Evolutionary conservation across 2,329 filamentous ascomycete species (phyloP), one percentile per base, ranked within the genome.

Genomic region (Nemania abortiva): DNA sequence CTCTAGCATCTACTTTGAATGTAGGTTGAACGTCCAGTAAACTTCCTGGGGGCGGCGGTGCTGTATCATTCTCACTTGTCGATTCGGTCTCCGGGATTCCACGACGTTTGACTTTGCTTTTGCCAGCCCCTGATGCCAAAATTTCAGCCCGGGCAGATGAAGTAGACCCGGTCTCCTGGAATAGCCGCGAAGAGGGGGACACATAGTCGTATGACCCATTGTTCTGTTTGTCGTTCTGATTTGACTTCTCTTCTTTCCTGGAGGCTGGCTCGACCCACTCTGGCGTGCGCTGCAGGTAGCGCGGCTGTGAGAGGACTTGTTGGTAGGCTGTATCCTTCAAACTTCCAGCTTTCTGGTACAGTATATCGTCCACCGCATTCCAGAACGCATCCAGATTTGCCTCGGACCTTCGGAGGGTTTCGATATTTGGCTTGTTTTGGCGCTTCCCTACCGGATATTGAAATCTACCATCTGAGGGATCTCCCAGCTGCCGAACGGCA

Each of bases 231-330:
- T 55, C 20, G 1, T 22, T 49, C 45, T 54, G 42, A 10, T 42
- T 73, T 10, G 67, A 72, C 63, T 77, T 77, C 6, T 74, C 69
- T 13, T 68, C 69, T 45, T 72, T 76, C 59, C 75, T 78, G 11
- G 71, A 50, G 7, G 73, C 49, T 0, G 80, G 79, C 61, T 85
- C 82, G 31, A 81, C 72, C 84, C 86, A 88, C 13, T 82, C 79
- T 0, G 82, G 78, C 0, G 85, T 89, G n/a, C 87, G 80, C 34
- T 82, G 81, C 6, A 88, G 72, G 1, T 69, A 72, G 3, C 82
- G 81, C 0, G 70, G 54, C 34, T 80, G 75, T 0, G 77, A 77
- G 3, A 84, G 71, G 0, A 83, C 66, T 1, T 69, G 65, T 9
- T 73, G 27, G 1, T 78, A 20, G 47, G 79, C 74, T n/a, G 77